phyloP scores from a whole-genome alignment of 257 asterid genomes.

The Nicotiana sylvestris region DNA sequence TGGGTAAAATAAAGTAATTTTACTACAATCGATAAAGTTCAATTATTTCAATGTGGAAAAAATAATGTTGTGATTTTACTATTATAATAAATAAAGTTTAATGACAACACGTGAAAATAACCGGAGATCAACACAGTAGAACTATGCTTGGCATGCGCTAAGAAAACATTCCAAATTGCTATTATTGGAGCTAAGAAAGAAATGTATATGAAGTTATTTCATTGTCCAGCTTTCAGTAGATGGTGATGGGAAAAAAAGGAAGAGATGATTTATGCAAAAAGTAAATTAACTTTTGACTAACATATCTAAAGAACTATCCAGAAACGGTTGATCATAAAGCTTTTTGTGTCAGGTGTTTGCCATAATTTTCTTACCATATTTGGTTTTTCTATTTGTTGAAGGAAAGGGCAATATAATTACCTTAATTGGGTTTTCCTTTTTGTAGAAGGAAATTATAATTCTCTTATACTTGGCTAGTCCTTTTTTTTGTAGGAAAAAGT shows the following conservation, averaged over 20 bases:
- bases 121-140: too few relatives aligned
- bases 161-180: neutral
- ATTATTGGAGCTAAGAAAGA: neutral
- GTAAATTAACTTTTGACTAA: constrained; percentile 2
- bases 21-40: neutral
- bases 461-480: too few relatives aligned
- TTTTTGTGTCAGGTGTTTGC: neutral
- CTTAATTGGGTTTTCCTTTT: too few relatives aligned
- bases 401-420: too few relatives aligned
- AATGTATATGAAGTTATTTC: neutral
- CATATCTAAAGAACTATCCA: neutral
- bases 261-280: neutral
- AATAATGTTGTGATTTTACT: too few relatives aligned
- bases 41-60: too few relatives aligned
- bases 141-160: neutral
- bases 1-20: neutral
- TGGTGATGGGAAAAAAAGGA: neutral
- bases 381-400: too few relatives aligned
- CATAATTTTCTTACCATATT: too few relatives aligned
- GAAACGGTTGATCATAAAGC: neutral
- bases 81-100: too few relatives aligned
- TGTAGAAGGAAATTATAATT: too few relatives aligned
- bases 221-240: neutral
- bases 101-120: too few relatives aligned
- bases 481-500: too few relatives aligned